Evolutionary conservation across 768 basidiomycete species (phyloP), one percentile per base, ranked within the genome.

Genomic region (Xerocomellus intermedius): DNA sequence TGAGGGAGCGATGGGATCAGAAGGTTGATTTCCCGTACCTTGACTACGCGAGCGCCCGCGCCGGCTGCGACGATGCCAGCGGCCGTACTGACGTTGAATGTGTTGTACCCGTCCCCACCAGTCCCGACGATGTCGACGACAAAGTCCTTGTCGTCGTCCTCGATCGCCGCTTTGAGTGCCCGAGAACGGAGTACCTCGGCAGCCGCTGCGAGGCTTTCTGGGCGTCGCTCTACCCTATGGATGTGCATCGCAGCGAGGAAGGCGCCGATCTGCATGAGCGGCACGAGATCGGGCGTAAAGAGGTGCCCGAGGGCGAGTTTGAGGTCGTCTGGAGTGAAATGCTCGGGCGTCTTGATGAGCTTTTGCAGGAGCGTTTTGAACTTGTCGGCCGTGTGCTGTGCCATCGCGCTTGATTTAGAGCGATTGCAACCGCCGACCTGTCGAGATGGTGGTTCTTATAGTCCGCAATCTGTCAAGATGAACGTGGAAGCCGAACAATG

Each of bases 51-150:
- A 1, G 91, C 91, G 6, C 96, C 96, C 7, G 94, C 91, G 14
- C 95, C 96, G 24, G 94, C 94, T 28, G 94, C 96, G 19, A 98
- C 91, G 57, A 99, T 82, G 1, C 83, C 94, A 3, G 96, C 95
- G 2, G 92, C 87, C 1, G 96, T 97, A 68, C 93, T 95, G 49
- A 98, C 95, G 68, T 98, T 98, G 81, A 95, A 98, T 0, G 95
- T 87, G 65, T 98, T 91, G 71, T 94, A 85, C 0, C 94, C 94
- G 72, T 97, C 96, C 7, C 96, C 96, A 12, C 96, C 69, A 0
- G 70, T 72, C 4, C 70, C 70, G 37, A 73, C 70, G 45, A 72
- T 69, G 56, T 72, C 70, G 6, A 82, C 87, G 16, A 91, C 81
- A 51, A 91, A 91, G 69, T 95, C 91, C 5, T 76, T 70, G 42